Percentiles rank a stretch among this genome's conserved stretches.
Evolutionary conservation across 306 rosid genomes (phyloP).

Genomic region (Inga leiocalycina): DNA sequence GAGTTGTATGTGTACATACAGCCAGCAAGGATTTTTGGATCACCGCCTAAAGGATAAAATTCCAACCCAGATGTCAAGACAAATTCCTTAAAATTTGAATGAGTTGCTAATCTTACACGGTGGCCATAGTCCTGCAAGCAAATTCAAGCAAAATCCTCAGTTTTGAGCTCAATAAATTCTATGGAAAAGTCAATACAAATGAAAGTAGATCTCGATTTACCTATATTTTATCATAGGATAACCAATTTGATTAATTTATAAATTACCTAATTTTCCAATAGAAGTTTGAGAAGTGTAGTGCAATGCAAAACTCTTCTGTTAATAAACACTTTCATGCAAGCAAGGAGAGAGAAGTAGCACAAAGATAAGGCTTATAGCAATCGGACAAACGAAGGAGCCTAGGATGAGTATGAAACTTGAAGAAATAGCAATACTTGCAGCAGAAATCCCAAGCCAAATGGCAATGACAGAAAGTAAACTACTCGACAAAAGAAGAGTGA

Average conservation of each 20-base stretch:
- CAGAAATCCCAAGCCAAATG: background rate
- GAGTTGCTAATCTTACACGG: slow-evolving; percentile 97
- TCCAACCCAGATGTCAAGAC: slow-evolving; percentile 99
- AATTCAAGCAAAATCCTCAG: slow-evolving; percentile 22
- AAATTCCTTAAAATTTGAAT: slow-evolving; percentile 98
- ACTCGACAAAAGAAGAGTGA: background rate
- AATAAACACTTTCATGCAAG: background rate
- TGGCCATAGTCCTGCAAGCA: slow-evolving; percentile 94
- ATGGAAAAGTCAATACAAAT: background rate
- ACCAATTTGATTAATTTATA: slow-evolving; percentile 8
- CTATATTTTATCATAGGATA: slow-evolving; percentile 8
- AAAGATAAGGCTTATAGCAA: background rate
- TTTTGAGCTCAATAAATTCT: slow-evolving; percentile 6
- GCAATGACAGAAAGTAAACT: background rate
- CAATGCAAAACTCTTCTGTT: background rate
- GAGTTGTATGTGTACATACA: slow-evolving; percentile 63
- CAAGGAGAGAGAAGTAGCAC: background rate
- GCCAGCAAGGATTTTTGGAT: slow-evolving; percentile 97
- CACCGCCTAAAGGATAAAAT: slow-evolving; percentile 94
- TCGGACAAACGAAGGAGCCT: background rate
- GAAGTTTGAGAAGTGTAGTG: slow-evolving; percentile 1
- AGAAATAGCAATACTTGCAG: background rate
- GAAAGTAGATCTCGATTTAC: background rate
- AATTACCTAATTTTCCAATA: slow-evolving; percentile 7
- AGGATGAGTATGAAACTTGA: background rate